phyloP scores from a whole-genome alignment of 2,329 filamentous ascomycete genomes.

The Alternaria solani region DNA sequence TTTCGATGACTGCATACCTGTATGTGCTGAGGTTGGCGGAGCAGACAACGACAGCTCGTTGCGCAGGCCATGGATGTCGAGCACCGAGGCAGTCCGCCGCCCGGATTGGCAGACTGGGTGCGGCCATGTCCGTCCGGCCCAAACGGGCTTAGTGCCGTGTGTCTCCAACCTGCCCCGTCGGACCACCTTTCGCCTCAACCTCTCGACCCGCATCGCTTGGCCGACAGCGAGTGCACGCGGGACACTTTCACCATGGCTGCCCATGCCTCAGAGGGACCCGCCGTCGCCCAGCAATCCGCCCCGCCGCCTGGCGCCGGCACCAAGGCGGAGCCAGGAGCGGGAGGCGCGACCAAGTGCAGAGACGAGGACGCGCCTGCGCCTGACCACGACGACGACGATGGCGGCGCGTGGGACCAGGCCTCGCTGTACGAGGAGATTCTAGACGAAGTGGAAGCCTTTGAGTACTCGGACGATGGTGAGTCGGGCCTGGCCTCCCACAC shows the following conservation, averaged over 20 bases:
- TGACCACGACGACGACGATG: constrained; percentile 29
- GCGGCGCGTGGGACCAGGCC: constrained; percentile 41
- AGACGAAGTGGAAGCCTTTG: constrained; percentile 42
- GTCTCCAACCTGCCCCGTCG: constrained; percentile 15
- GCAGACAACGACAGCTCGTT: constrained; percentile 19
- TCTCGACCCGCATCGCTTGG: constrained; percentile 21
- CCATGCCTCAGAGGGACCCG: constrained; percentile 35
- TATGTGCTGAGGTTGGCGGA: constrained; percentile 22
- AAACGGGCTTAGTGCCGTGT: constrained; percentile 18
- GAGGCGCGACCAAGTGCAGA: constrained; percentile 24
- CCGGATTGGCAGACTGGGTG: constrained; percentile 6
- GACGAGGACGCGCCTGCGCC: constrained; percentile 27
- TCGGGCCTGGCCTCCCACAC: not conserved
- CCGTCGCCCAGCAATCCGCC: constrained; percentile 38
- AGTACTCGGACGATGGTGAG: constrained; percentile 37
- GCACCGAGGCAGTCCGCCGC: constrained; percentile 3
- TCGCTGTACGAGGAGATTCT: constrained; percentile 48
- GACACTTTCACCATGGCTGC: constrained; percentile 37
- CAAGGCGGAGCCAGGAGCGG: constrained; percentile 24
- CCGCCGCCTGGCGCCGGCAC: constrained; percentile 27
- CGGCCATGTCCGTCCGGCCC: constrained; percentile 13
- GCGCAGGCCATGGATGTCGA: not conserved
- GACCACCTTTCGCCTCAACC: constrained; percentile 24
- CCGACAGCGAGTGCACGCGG: constrained; percentile 19
- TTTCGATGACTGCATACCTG: constrained; percentile 16